These are phyloP conservation scores for Boletellus deceptivus DNA, from an alignment of 1,284 basidiomycete species.

Conservation along the genomic window DNA sequence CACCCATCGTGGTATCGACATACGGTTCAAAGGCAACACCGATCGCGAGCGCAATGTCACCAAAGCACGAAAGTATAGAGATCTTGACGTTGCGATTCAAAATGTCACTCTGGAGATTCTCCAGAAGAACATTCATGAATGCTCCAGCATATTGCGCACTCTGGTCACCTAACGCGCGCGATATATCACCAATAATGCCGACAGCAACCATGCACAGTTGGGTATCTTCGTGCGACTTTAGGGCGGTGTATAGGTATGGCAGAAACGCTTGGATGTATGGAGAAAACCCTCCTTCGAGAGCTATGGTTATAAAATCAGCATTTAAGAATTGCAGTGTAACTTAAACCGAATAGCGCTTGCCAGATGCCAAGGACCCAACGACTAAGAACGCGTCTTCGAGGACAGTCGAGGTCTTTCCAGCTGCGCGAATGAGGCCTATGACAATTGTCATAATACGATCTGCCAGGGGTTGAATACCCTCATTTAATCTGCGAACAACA, in stretches of 20 bases:
- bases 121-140: conserved; percentile 90
- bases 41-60: conserved; percentile 94
- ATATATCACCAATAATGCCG: conserved; percentile 94
- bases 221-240: conserved; percentile 92
- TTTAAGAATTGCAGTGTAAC: conserved; percentile 1
- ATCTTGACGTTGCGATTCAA: conserved; percentile 97
- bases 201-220: conserved; percentile 95
- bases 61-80: conserved; percentile 91
- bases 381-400: conserved; percentile 97
- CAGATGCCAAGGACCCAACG: conserved; percentile 84
- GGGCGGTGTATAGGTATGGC: conserved; percentile 86
- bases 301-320: conserved; percentile 33
- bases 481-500: conserved; percentile 81
- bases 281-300: conserved; percentile 82
- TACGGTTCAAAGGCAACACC: conserved; percentile 87
- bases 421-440: conserved; percentile 81
- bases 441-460: conserved; percentile 96
- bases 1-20: conserved; percentile 86
- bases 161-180: conserved; percentile 86
- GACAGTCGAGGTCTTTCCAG: conserved; percentile 92
- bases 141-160: conserved; percentile 80
- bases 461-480: conserved; percentile 84
- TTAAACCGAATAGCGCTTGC: conserved; percentile 34
- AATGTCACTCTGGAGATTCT: conserved; percentile 89
- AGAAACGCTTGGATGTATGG: conserved; percentile 91